Evolutionary conservation across 2,329 filamentous ascomycete species (phyloP).

Genomic region (Talaromyces marneffei): DNA sequence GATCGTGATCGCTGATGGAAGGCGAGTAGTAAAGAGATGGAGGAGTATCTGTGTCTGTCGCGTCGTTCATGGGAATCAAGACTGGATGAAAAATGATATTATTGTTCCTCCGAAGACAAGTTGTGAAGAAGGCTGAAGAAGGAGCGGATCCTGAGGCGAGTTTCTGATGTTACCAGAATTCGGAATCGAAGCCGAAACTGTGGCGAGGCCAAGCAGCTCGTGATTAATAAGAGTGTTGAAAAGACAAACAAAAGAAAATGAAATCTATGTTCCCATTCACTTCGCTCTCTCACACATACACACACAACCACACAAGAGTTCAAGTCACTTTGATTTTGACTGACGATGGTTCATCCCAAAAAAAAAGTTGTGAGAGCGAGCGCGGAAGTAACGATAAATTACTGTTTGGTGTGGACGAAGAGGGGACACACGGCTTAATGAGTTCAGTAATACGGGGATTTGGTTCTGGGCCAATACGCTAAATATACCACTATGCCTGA

Average conservation of each 20-base stretch:
- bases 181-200: slow-evolving; percentile 8
- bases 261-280: background rate
- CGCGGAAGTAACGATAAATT: background rate
- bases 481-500: background rate
- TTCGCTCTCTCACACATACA: background rate
- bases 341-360: slow-evolving; percentile 2
- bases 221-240: background rate
- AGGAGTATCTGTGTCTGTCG: slow-evolving; percentile 46
- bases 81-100: background rate
- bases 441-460: slow-evolving; percentile 13
- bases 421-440: slow-evolving; percentile 11
- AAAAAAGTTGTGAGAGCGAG: slow-evolving; percentile 7
- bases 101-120: background rate
- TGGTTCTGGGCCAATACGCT: slow-evolving; percentile 9
- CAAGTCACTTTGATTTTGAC: background rate
- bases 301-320: background rate
- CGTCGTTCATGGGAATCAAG: slow-evolving; percentile 46
- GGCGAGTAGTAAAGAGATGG: slow-evolving; percentile 50
- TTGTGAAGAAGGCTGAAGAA: background rate
- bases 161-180: background rate
- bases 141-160: background rate
- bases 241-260: background rate
- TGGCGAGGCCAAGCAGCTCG: background rate
- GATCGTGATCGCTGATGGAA: slow-evolving; percentile 41
- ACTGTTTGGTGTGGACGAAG: slow-evolving; percentile 2